Base-by-base conservation (phyloP, 192 early-diverging fungal genomes). In the Glomus cerebriforme region DNA sequence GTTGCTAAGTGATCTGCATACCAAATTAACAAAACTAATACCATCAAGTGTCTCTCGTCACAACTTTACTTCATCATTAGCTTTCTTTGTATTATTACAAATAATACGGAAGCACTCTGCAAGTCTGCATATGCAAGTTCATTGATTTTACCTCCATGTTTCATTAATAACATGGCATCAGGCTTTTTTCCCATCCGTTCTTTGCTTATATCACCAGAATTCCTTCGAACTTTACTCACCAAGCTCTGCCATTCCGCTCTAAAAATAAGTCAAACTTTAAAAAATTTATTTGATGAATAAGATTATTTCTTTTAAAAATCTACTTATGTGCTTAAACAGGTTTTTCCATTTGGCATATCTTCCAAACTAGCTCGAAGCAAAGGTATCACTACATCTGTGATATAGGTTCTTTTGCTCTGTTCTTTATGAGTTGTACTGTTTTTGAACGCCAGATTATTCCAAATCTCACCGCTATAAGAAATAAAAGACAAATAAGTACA, bases 1-100 rank as follows among this genome's bases (percentile, higher is more conserved):
- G 35, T 71, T 71, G 7, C 45, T n/a, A 39, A 6, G 3, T 32
- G 29, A 7, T 13, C 63, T 65, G 12, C 31, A 65, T 12, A 13
- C 0, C 4, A 27, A 47, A 37, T 29, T 31, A 22, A 71, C 31
- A 49, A 47, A 71, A 31, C 27, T 71, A 1, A 47, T 29, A 3
- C 39, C 69, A 71, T 71, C 39, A 0, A 71, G 19, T 7, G 69
- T 71, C 22, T 71, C 69, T 49, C 69, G 0, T 39, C 22, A 71
- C 31, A 71, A 47, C n/a, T 71, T 71, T 7, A 71, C 69, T 19
- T 71, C 22, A 24, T 43, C 37, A 45, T 71, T 27, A 71, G 32
- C 45, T 43, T 39, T 49, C 12, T 71, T 71, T 17, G 35, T 31
- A 49, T 47, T 10, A 71, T 7, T 43, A 45, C 69, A 71, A 13